phyloP scores from a whole-genome alignment of 2,329 filamentous ascomycete species.

The Fusarium pseudonygamai region DNA sequence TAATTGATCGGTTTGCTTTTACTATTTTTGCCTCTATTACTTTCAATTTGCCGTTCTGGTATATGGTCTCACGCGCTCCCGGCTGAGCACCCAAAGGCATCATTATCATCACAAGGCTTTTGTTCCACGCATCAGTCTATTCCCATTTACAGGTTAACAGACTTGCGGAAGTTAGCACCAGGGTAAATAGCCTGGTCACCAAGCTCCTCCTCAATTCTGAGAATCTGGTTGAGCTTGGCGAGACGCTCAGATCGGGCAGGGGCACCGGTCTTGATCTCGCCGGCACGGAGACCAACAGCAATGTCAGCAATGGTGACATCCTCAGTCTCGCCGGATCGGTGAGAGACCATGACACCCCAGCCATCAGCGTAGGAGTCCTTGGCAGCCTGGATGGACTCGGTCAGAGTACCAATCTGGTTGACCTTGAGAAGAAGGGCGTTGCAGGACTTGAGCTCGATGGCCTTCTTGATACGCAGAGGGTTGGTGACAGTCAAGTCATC shows the following conservation, averaged over 20 bases:
- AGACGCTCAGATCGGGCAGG: slow-evolving; percentile 97
- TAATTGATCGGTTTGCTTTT: slow-evolving; percentile 39
- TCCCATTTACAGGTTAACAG: slow-evolving; percentile 81
- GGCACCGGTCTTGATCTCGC: slow-evolving; percentile 99
- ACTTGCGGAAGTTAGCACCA: slow-evolving; percentile 88
- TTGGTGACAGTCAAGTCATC: slow-evolving; percentile 99
- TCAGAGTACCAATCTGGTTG: slow-evolving; percentile 99
- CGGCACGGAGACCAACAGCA: slow-evolving; percentile 93
- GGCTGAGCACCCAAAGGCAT: slow-evolving; percentile 37
- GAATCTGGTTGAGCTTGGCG: slow-evolving; percentile 99
- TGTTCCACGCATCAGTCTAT: slow-evolving; percentile 1
- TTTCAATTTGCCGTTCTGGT: slow-evolving; percentile 40
- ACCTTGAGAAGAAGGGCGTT: slow-evolving; percentile 99
- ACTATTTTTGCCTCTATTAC: slow-evolving; percentile 45
- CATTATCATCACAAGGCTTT: slow-evolving; percentile 39
- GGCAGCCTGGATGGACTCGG: slow-evolving; percentile 98
- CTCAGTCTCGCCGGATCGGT: slow-evolving; percentile 99
- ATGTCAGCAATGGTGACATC: slow-evolving; percentile 99
- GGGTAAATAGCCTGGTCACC: slow-evolving; percentile 91
- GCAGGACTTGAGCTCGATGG: slow-evolving; percentile 98
- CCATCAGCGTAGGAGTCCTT: slow-evolving; percentile 96
- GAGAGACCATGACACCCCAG: slow-evolving; percentile 99
- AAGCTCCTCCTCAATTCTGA: slow-evolving; percentile 99
- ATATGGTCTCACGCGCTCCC: slow-evolving; percentile 38
- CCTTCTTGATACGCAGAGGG: slow-evolving; percentile 99